Evolutionary conservation across 2,329 filamentous ascomycete species (phyloP).

Genomic region (Zasmidium angulare): DNA sequence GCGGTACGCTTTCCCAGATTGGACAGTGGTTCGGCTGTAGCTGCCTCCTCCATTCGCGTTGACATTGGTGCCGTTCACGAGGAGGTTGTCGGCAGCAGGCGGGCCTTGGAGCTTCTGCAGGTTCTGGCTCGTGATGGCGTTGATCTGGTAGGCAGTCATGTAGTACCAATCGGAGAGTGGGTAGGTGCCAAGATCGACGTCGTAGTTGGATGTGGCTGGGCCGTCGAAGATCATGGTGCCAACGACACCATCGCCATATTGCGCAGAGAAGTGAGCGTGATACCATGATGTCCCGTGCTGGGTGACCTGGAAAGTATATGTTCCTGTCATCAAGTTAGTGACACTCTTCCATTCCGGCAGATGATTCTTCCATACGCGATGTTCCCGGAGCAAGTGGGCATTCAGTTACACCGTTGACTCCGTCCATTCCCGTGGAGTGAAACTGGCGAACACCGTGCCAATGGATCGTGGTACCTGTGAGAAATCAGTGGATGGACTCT

Average conservation of each 20-base stretch:
- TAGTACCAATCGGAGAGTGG: constrained; percentile 60
- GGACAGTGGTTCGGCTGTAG: constrained; percentile 22
- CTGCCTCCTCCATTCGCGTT: constrained; percentile 13
- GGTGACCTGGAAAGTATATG: constrained; percentile 39
- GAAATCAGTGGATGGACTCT: constrained; percentile 43
- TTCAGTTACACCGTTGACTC: constrained; percentile 20
- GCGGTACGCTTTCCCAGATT: constrained; percentile 39
- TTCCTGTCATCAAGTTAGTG: constrained; percentile 1
- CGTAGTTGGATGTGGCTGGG: constrained; percentile 57
- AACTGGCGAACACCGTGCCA: constrained; percentile 42
- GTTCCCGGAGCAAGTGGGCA: constrained; percentile 20
- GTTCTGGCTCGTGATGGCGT: constrained; percentile 32
- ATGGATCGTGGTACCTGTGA: constrained; percentile 42
- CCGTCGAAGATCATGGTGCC: constrained; percentile 63
- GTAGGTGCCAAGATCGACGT: constrained; percentile 61
- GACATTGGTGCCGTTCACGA: constrained; percentile 12
- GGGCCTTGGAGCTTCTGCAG: constrained; percentile 28
- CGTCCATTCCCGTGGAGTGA: constrained; percentile 37
- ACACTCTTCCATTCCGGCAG: neutral
- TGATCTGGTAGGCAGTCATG: constrained; percentile 15
- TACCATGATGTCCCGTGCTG: constrained; percentile 50
- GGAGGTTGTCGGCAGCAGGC: constrained; percentile 12
- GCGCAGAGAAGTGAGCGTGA: constrained; percentile 57
- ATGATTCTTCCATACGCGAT: constrained; percentile 37
- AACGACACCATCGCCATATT: constrained; percentile 57